Evolutionary conservation across 306 rosid genomes (phyloP).

Genomic region (Cucurbita maxima): DNA sequence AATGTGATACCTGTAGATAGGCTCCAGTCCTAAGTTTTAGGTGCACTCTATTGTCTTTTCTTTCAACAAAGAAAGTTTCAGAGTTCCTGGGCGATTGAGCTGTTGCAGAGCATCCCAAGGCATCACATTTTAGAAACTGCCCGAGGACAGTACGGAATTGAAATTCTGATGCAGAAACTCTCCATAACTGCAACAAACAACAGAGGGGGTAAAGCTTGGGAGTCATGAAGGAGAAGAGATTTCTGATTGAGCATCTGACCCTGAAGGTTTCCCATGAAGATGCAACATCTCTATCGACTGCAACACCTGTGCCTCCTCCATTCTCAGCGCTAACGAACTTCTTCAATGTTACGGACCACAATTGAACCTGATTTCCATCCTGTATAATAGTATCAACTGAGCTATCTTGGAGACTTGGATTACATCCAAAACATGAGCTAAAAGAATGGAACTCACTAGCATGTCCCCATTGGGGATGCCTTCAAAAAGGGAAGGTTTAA

Average conservation of each 20-base stretch:
- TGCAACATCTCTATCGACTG: constrained; percentile 52
- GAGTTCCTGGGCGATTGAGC: constrained; percentile 38
- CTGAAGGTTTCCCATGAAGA: constrained; percentile 89
- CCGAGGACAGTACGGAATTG: constrained; percentile 51
- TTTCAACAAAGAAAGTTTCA: constrained; percentile 47
- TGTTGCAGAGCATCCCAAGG: constrained; percentile 47
- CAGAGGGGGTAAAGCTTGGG: not conserved
- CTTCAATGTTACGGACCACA: constrained; percentile 67
- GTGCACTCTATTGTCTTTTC: constrained; percentile 47
- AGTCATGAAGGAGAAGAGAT: not conserved
- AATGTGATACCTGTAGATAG: constrained; percentile 51
- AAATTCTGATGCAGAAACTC: constrained; percentile 59
- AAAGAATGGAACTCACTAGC: constrained; percentile 49
- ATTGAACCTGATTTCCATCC: constrained; percentile 76
- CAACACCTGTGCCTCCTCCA: constrained; percentile 66
- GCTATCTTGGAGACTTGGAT: constrained; percentile 6
- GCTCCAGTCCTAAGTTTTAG: constrained; percentile 39
- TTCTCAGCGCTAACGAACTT: constrained; percentile 70
- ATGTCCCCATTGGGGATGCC: constrained; percentile 87
- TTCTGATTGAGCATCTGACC: constrained; percentile 25
- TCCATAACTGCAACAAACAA: constrained; percentile 51
- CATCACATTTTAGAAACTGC: constrained; percentile 62
- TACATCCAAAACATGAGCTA: not conserved
- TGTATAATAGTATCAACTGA: constrained; percentile 18
- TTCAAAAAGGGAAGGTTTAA: constrained; percentile 84